These are phyloP conservation scores for Trichothecium sympodiale DNA, from an alignment of 2,329 filamentous ascomycete genomes.

Conservation along the genomic window DNA sequence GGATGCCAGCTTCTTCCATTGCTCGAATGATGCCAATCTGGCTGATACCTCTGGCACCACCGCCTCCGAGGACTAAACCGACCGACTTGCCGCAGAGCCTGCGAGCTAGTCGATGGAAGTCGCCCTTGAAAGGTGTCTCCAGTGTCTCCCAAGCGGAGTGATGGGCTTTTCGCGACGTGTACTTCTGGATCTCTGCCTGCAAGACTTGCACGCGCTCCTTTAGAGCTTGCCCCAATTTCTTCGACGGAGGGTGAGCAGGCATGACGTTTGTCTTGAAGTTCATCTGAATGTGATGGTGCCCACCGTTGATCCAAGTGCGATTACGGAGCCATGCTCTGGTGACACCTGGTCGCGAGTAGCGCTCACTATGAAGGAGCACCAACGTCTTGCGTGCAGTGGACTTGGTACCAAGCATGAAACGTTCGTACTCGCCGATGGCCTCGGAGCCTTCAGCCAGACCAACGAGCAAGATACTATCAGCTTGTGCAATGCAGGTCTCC, in stretches of 20 bases:
- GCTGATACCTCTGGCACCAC: conserved; percentile 81
- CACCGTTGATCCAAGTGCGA: conserved; percentile 94
- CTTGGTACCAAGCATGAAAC: conserved; percentile 93
- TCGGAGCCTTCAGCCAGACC: conserved; percentile 84
- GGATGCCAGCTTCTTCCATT: conserved; percentile 90
- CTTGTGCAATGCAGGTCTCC: conserved; percentile 92
- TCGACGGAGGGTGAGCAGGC: conserved; percentile 62
- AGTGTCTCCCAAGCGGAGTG: conserved; percentile 83
- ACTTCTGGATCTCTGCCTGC: conserved; percentile 96
- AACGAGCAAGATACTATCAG: conserved; percentile 89
- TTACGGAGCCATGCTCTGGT: conserved; percentile 87
- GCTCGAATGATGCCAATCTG: conserved; percentile 92
- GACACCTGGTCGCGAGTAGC: conserved; percentile 74
- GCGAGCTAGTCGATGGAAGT: conserved; percentile 87
- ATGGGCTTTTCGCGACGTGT: conserved; percentile 81
- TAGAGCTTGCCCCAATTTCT: conserved; percentile 71
- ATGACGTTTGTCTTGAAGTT: conserved; percentile 66
- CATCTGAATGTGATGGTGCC: conserved; percentile 98
- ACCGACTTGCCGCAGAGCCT: conserved; percentile 89
- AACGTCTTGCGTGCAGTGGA: conserved; percentile 90
- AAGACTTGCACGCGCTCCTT: conserved; percentile 91
- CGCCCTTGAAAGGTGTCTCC: conserved; percentile 87
- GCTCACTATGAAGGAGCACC: conserved; percentile 78
- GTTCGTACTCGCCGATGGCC: conserved; percentile 88
- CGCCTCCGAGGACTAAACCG: conserved; percentile 85